phyloP scores from a whole-genome alignment of 2,329 filamentous ascomycete genomes.

The Pyricularia sp. region DNA sequence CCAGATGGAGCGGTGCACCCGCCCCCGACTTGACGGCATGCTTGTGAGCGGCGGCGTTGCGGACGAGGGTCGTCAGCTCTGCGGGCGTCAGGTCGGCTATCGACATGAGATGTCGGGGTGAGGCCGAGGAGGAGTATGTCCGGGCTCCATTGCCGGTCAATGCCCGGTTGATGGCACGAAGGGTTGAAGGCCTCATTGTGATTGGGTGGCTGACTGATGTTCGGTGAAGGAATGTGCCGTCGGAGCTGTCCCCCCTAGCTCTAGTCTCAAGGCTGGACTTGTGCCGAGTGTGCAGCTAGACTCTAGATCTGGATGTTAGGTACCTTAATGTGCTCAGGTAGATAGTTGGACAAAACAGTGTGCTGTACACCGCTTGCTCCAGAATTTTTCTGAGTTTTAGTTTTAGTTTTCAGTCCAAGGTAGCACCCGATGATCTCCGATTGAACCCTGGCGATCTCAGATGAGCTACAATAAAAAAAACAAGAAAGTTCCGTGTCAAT shows the following conservation, averaged over 20 bases:
- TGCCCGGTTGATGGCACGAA: background rate
- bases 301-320: background rate
- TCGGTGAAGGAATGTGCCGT: background rate
- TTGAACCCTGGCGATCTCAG: background rate
- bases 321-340: too few relatives aligned
- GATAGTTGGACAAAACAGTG: background rate
- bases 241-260: background rate
- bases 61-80: conserved; percentile 75
- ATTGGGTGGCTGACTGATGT: background rate
- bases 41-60: conserved; percentile 74
- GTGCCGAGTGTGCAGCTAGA: background rate
- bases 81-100: conserved; percentile 74
- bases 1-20: conserved; percentile 44
- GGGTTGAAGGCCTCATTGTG: background rate
- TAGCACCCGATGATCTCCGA: background rate
- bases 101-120: conserved; percentile 79
- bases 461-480: background rate
- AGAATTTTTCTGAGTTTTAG: background rate
- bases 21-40: conserved; percentile 53
- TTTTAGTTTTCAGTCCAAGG: background rate
- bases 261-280: background rate
- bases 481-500: background rate
- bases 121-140: background rate
- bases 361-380: background rate
- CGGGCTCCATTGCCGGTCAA: background rate